Base-by-base conservation (phyloP, 371 early-diverging fungal genomes). In the Dipsacomyces acuminosporus region DNA sequence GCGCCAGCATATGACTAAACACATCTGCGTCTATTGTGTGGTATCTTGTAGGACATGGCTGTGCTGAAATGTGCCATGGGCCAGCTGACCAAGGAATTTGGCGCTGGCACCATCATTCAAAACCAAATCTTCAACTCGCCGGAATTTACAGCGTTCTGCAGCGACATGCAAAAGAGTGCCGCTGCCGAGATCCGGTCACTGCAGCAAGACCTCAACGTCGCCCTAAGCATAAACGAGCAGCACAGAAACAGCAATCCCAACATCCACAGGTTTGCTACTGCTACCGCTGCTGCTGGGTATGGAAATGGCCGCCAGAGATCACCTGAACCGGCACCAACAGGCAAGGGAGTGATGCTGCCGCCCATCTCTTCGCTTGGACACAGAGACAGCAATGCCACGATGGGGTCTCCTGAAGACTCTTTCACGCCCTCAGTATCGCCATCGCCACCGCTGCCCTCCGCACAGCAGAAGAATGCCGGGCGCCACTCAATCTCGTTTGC, bases 401-500 rank as follows among this genome's bases (percentile, higher is more conserved):
- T 20, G 3, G 56, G 43, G 5, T 55, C 66, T 8, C 66, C 66
- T 2, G 53, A 52, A 7, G 54, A 53, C 25, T 18, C 61, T 7
- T 70, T 60, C 34, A 65, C 59, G 22, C 71, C 71, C 14, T 52
- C 64, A 6, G 46, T 65, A 18, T 70, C 71, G 22, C 66, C 71
- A 0, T 65, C 71, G 19, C 71, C 71, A 20, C 66, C 65, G 20
- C 22, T 33, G 17, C 25, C 57, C 2, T 42, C 14, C 15, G 30
- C 38, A 8, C 41, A 33, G 24, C 38, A 38, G 38, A 11, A n/a
- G n/a, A 47, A 30, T 40, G 38, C 9, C 38, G 23, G 42, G 9
- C 66, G 35, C 40, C 41, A 45, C 20, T 26, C 55, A 2, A 33
- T 36, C 40, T 22, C 53, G 17, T 49, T 53, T 46, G 41, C 52